These are phyloP conservation scores for Trichoderma arundinaceum DNA, from an alignment of 2,329 filamentous ascomycete genomes.

Conservation along the genomic window DNA sequence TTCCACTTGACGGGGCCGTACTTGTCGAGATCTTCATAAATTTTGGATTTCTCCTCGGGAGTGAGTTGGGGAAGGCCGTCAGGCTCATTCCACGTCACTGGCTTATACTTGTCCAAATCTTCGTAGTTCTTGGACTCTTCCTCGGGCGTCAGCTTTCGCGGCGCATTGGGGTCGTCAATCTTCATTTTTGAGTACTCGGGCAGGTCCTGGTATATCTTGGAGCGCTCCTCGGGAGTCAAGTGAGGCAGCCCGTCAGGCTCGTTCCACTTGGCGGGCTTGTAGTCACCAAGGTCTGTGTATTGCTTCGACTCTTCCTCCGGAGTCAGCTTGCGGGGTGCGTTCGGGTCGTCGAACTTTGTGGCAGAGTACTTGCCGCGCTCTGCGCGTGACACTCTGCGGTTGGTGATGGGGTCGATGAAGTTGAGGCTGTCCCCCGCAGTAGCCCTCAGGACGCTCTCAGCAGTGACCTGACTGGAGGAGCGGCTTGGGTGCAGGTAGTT, in stretches of 20 bases:
- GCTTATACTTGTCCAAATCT: slow-evolving; percentile 48
- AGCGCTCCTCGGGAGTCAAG: slow-evolving; percentile 41
- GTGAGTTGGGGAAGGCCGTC: slow-evolving; percentile 41
- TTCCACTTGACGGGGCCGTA: slow-evolving; percentile 43
- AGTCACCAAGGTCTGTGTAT: slow-evolving; percentile 46
- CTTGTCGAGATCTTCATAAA: slow-evolving; percentile 45
- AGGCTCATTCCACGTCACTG: slow-evolving; percentile 45
- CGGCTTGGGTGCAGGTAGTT: slow-evolving; percentile 41
- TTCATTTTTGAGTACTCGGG: slow-evolving; percentile 42
- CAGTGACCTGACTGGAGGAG: slow-evolving; percentile 34
- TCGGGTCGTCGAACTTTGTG: slow-evolving; percentile 45
- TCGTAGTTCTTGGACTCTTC: slow-evolving; percentile 47
- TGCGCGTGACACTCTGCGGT: slow-evolving; percentile 52
- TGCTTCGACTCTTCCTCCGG: slow-evolving; percentile 42
- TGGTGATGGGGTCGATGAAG: slow-evolving; percentile 64
- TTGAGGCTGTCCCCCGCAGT: slow-evolving; percentile 34
- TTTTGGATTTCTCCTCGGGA: slow-evolving; percentile 45
- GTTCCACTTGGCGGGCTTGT: slow-evolving; percentile 42
- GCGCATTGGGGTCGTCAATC: slow-evolving; percentile 40
- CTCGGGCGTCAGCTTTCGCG: slow-evolving; percentile 39
- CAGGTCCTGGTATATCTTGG: slow-evolving; percentile 45
- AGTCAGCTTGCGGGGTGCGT: slow-evolving; percentile 40
- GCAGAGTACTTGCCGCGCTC: slow-evolving; percentile 45
- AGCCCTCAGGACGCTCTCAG: slow-evolving; percentile 38
- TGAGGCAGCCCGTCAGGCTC: slow-evolving; percentile 40